These are phyloP conservation scores for Hysterangium stoloniferum DNA, from an alignment of 768 basidiomycete species.

Conservation along the genomic window DNA sequence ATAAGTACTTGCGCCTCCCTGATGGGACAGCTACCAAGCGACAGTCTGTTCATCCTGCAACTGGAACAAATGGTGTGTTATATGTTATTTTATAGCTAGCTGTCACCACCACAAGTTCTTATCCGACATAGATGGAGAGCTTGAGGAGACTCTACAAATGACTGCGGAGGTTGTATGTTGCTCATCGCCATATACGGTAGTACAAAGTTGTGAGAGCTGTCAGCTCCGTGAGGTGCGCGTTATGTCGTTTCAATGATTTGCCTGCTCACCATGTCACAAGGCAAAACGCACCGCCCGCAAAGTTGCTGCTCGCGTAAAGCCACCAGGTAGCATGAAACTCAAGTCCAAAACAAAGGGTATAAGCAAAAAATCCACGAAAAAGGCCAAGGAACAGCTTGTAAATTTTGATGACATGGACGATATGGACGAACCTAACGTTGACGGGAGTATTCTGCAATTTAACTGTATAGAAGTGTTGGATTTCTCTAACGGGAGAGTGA, in stretches of 20 bases:
- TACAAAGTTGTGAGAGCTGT: constrained; percentile 82
- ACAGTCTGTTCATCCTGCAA: constrained; percentile 34
- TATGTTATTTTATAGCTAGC: constrained; percentile 10
- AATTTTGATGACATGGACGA: constrained; percentile 10
- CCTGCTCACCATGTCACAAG: constrained; percentile 26
- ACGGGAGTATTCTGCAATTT: constrained; percentile 75
- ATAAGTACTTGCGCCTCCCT: constrained; percentile 82
- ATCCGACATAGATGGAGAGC: constrained; percentile 45
- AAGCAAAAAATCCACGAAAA: constrained; percentile 29
- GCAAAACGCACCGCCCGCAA: constrained; percentile 88
- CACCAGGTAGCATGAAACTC: constrained; percentile 43
- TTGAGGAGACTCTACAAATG: constrained; percentile 65
- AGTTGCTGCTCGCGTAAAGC: constrained; percentile 75
- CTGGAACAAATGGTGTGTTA: constrained; percentile 65
- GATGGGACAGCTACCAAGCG: constrained; percentile 78
- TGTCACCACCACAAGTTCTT: constrained; percentile 1
- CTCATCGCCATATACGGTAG: constrained; percentile 66
- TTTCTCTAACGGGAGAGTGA: constrained; percentile 77
- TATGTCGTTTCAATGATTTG: not conserved
- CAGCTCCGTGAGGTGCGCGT: constrained; percentile 75
- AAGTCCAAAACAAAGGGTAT: constrained; percentile 65
- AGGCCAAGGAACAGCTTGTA: constrained; percentile 41
- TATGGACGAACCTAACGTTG: constrained; percentile 32
- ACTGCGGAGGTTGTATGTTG: constrained; percentile 73
- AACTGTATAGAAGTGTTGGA: constrained; percentile 89